A percentile compares a stretch with the other conserved stretches of the same genome.
These are phyloP conservation scores for Meyerozyma smithsonii DNA, from an alignment of 1,139 yeast species.

Conservation along the genomic window DNA sequence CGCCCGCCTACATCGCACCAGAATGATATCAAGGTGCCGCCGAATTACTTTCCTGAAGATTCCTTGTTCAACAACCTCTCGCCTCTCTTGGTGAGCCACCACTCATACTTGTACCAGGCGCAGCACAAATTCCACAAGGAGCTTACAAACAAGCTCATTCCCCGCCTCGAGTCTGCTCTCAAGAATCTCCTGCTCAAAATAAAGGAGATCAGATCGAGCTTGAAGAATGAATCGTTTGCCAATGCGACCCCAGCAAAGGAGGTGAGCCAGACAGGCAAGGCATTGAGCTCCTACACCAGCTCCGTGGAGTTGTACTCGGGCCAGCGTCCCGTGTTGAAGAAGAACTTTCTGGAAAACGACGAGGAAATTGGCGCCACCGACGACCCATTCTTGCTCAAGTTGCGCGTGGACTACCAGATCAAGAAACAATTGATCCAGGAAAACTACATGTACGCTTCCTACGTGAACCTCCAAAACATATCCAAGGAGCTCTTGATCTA, in stretches of 20 bases:
- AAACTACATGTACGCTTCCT: conserved; percentile 42
- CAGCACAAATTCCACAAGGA: conserved; percentile 32
- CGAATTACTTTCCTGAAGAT: conserved; percentile 19
- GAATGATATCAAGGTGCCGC: conserved; percentile 9
- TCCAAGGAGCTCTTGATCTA: conserved; percentile 38
- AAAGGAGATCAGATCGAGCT: conserved; percentile 38
- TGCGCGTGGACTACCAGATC: conserved; percentile 38
- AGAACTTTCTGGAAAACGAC: conserved; percentile 22
- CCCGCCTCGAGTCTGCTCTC: conserved; percentile 33
- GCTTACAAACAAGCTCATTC: conserved; percentile 29
- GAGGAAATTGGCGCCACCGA: conserved; percentile 25
- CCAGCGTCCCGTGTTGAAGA: conserved; percentile 23
- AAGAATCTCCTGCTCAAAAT: conserved; percentile 40
- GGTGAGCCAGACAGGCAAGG: conserved; percentile 37
- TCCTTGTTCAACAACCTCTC: conserved; percentile 33
- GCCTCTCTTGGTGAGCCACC: conserved; percentile 34
- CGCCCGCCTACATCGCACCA: neutral
- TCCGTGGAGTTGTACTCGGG: conserved; percentile 33
- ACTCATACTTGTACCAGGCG: conserved; percentile 24
- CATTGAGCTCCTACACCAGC: conserved; percentile 27
- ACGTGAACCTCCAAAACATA: conserved; percentile 40
- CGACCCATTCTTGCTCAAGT: conserved; percentile 42
- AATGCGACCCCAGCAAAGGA: conserved; percentile 34
- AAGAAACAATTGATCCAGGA: conserved; percentile 41
- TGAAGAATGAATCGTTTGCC: conserved; percentile 42